These are phyloP conservation scores for Penicillium ochrochloron DNA, from an alignment of 495 filamentous ascomycete species.

Conservation along the genomic window DNA sequence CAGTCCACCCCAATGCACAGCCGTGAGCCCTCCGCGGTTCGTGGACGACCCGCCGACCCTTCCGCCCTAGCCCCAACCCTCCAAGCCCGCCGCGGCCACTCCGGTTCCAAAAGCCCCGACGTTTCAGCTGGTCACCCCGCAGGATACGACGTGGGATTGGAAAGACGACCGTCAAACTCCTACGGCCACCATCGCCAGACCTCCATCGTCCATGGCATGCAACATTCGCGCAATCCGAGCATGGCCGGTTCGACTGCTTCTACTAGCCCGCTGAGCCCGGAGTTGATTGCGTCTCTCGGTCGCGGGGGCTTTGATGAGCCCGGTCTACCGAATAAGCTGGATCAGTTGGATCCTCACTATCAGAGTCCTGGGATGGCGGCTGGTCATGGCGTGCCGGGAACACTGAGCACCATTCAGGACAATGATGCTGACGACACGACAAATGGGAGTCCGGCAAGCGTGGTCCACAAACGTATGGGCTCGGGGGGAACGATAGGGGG, in stretches of 20 bases:
- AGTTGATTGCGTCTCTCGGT: slow-evolving; percentile 74
- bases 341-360: slow-evolving; percentile 40
- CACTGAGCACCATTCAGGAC: slow-evolving; percentile 49
- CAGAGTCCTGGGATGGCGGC: slow-evolving; percentile 29
- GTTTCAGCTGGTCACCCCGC: slow-evolving; percentile 42
- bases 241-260: slow-evolving; percentile 64
- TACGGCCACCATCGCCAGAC: slow-evolving; percentile 94
- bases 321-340: slow-evolving; percentile 29
- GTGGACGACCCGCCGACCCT: slow-evolving; percentile 49
- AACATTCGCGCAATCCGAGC: slow-evolving; percentile 89
- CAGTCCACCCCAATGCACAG: slow-evolving; percentile 59
- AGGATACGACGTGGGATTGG: slow-evolving; percentile 61
- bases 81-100: slow-evolving; percentile 55
- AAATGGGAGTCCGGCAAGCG: slow-evolving; percentile 31
- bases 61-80: slow-evolving; percentile 46
- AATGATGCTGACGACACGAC: slow-evolving; percentile 35
- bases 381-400: slow-evolving; percentile 33
- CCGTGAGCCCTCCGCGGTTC: slow-evolving; percentile 49
- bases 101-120: slow-evolving; percentile 61
- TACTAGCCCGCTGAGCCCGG: slow-evolving; percentile 81
- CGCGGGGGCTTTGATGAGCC: slow-evolving; percentile 39
- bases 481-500: slow-evolving; percentile 62
- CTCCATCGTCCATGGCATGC: slow-evolving; percentile 91
- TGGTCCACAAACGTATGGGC: slow-evolving; percentile 44
- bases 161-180: slow-evolving; percentile 69